Conservation (phyloP, 2,329 filamentous ascomycete species). For the Daldinia sp. region DNA sequence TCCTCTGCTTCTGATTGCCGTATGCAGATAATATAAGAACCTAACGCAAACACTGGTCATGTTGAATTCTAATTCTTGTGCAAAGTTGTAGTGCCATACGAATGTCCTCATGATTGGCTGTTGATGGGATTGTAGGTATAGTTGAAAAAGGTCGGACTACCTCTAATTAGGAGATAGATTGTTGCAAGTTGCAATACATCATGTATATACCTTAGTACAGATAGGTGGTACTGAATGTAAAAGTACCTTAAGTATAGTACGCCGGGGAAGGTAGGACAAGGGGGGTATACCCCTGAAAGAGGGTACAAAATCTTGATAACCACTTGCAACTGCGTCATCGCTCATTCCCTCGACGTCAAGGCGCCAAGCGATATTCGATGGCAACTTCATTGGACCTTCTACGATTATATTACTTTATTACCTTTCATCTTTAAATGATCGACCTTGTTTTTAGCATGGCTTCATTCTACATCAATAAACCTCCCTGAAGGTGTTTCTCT, state of each 20-base stretch:
- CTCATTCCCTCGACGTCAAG: slow-evolving; percentile 35
- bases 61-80: background rate
- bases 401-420: background rate
- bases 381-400: slow-evolving; percentile 13
- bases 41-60: slow-evolving; percentile 12
- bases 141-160: background rate
- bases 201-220: too few species aligned
- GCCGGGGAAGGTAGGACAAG: slow-evolving; percentile 19
- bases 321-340: slow-evolving; percentile 45
- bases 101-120: background rate
- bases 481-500: slow-evolving; percentile 26
- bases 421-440: background rate
- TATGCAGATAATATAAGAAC: slow-evolving; percentile 30
- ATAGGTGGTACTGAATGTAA: background rate
- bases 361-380: slow-evolving; percentile 19
- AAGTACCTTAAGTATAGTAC: background rate
- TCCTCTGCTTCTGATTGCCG: slow-evolving; percentile 22
- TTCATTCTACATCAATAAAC: slow-evolving; percentile 23
- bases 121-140: background rate
- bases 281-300: slow-evolving; percentile 13
- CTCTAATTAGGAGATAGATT: too few species aligned
- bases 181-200: too few species aligned
- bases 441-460: slow-evolving; percentile 22
- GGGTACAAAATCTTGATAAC: slow-evolving; percentile 22
- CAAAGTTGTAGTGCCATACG: background rate